A percentile compares a stretch with the other conserved stretches of the same genome.
Evolutionary conservation across 495 filamentous ascomycete species (phyloP).

Genomic region (Aspergillus baeticus): DNA sequence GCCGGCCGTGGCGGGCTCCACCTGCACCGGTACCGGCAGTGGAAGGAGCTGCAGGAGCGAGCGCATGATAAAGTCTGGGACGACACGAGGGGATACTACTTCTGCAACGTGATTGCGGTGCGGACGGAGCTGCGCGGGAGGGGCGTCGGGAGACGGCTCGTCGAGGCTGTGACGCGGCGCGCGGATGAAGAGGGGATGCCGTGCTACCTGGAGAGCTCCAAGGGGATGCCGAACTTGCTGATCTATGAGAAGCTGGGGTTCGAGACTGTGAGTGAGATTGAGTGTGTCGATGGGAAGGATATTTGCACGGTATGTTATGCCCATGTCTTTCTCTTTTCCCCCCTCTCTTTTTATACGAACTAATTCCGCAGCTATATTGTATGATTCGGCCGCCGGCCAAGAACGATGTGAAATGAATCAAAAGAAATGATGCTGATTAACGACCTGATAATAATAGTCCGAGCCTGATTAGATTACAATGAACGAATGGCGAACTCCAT

Average conservation of each 20-base stretch:
- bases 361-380: constrained; percentile 25
- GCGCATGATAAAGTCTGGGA: constrained; percentile 38
- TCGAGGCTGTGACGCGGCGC: constrained; percentile 54
- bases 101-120: constrained; percentile 70
- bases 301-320: constrained; percentile 36
- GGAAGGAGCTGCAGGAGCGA: constrained; percentile 42
- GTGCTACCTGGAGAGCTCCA: constrained; percentile 66
- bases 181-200: constrained; percentile 59
- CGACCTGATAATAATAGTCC: background rate
- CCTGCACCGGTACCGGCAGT: constrained; percentile 59
- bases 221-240: constrained; percentile 59
- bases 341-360: background rate
- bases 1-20: constrained; percentile 63
- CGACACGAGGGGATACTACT: constrained; percentile 59
- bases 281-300: constrained; percentile 58
- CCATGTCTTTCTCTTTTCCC: background rate
- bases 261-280: constrained; percentile 57
- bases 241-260: constrained; percentile 70
- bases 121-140: constrained; percentile 54
- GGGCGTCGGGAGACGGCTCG: constrained; percentile 59
- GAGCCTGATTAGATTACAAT: background rate
- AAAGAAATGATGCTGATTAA: background rate
- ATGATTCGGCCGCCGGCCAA: constrained; percentile 29
- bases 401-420: constrained; percentile 1
- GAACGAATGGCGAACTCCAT: too few relatives aligned